These are phyloP conservation scores for Geotrichum australiense DNA, from an alignment of 1,139 yeast species.

Conservation along the genomic window DNA sequence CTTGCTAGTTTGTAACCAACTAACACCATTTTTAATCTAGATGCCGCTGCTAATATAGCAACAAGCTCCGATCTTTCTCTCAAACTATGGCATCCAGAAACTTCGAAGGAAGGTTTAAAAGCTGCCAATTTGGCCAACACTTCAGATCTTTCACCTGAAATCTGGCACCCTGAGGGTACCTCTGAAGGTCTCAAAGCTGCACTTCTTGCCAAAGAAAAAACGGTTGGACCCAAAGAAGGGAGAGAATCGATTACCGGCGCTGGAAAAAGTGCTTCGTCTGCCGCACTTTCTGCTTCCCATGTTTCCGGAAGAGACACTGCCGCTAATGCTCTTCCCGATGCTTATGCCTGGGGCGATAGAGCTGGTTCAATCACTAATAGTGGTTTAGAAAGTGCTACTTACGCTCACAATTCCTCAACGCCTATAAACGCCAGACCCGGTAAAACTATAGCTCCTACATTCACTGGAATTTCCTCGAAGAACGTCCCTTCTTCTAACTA, in stretches of 20 bases:
- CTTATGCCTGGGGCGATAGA: slow-evolving; percentile 32
- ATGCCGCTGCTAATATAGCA: slow-evolving; percentile 36
- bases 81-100: slow-evolving; percentile 34
- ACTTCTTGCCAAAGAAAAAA: slow-evolving; percentile 39
- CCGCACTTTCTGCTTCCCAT: slow-evolving; percentile 30
- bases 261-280: slow-evolving; percentile 25
- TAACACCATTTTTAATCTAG: slow-evolving; percentile 18
- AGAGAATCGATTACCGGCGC: slow-evolving; percentile 17
- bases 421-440: slow-evolving; percentile 19
- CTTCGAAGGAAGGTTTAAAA: slow-evolving; percentile 31
- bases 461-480: slow-evolving; percentile 12
- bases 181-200: slow-evolving; percentile 44
- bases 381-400: slow-evolving; percentile 17
- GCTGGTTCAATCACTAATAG: slow-evolving; percentile 14
- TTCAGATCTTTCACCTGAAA: slow-evolving; percentile 27
- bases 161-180: slow-evolving; percentile 31
- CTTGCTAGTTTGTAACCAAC: neutral
- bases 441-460: slow-evolving; percentile 14
- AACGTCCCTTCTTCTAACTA: slow-evolving; percentile 12
- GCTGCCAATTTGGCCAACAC: slow-evolving; percentile 37
- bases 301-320: slow-evolving; percentile 33
- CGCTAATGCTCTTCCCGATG: slow-evolving; percentile 33
- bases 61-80: slow-evolving; percentile 31
- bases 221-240: slow-evolving; percentile 14
- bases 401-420: slow-evolving; percentile 15